A percentile compares a stretch with the other conserved stretches of the same genome.
Conservation (phyloP, 1,139 yeast genomes). For the Saccharomycopsis phalli region DNA sequence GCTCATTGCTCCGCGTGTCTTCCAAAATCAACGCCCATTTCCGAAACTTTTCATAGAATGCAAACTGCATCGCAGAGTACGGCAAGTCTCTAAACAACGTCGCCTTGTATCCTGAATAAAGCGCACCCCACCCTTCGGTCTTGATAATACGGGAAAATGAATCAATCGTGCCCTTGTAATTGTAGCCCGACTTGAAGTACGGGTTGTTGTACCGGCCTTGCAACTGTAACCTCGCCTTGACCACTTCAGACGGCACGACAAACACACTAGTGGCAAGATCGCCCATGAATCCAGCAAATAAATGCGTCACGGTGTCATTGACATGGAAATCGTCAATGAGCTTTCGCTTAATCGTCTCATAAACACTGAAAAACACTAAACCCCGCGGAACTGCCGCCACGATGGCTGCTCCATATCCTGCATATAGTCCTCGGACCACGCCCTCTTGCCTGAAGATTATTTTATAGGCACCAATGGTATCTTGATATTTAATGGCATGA, state of each 20-base stretch:
- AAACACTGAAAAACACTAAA: slow-evolving; percentile 83
- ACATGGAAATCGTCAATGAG: slow-evolving; percentile 54
- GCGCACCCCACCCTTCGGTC: slow-evolving; percentile 65
- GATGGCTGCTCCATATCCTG: slow-evolving; percentile 90
- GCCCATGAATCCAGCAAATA: slow-evolving; percentile 82
- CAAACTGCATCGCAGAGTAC: slow-evolving; percentile 90
- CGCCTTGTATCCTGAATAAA: slow-evolving; percentile 89
- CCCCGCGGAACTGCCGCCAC: slow-evolving; percentile 91
- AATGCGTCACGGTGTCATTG: slow-evolving; percentile 73
- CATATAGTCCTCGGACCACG: slow-evolving; percentile 69
- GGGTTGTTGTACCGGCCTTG: slow-evolving; percentile 86
- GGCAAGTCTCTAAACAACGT: slow-evolving; percentile 89
- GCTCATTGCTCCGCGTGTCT: slow-evolving; percentile 26
- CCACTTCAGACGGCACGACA: slow-evolving; percentile 94
- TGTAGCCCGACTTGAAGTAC: slow-evolving; percentile 73
- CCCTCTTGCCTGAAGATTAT: slow-evolving; percentile 82
- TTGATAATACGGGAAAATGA: slow-evolving; percentile 58
- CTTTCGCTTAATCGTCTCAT: slow-evolving; percentile 68
- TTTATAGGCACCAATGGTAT: slow-evolving; percentile 59
- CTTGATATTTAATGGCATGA: slow-evolving; percentile 52
- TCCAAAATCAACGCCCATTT: slow-evolving; percentile 41
- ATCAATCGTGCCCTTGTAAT: slow-evolving; percentile 61
- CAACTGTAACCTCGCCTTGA: slow-evolving; percentile 83
- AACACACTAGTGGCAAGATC: slow-evolving; percentile 83
- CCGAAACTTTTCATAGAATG: slow-evolving; percentile 84